Percentiles rank a stretch among this genome's conserved stretches.
Conservation (phyloP, 768 basidiomycete genomes). For the Symmetrospora coprosmae region DNA sequence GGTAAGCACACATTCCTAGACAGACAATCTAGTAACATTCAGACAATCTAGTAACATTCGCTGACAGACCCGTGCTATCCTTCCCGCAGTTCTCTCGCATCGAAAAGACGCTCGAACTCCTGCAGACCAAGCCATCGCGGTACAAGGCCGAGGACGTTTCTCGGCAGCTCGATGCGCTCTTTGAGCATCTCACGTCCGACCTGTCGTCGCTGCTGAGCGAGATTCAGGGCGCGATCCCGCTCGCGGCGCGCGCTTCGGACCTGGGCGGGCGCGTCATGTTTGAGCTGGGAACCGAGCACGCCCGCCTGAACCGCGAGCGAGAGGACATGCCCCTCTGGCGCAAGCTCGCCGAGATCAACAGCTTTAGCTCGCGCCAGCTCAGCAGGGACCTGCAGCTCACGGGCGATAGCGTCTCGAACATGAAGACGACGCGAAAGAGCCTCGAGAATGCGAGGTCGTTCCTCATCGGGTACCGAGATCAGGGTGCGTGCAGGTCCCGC, state of each 20-base stretch:
- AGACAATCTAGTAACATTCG: not conserved
- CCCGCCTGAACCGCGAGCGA: not conserved
- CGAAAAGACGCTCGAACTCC: slow-evolving; percentile 24
- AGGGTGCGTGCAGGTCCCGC: slow-evolving; percentile 17
- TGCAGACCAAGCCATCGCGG: not conserved
- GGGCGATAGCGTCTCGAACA: slow-evolving; percentile 22
- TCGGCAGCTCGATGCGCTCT: slow-evolving; percentile 28
- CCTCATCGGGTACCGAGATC: slow-evolving; percentile 25
- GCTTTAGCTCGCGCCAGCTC: slow-evolving; percentile 24
- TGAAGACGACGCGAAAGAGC: slow-evolving; percentile 22
- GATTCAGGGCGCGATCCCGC: slow-evolving; percentile 30
- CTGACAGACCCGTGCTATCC: not conserved
- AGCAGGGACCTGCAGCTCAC: slow-evolving; percentile 29
- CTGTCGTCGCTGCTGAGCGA: slow-evolving; percentile 28
- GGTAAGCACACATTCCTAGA: not conserved
- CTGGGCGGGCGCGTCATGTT: slow-evolving; percentile 24
- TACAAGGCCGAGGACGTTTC: slow-evolving; percentile 2
- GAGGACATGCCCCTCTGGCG: slow-evolving; percentile 27
- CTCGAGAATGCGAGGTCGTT: slow-evolving; percentile 29
- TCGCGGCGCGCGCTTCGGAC: slow-evolving; percentile 28
- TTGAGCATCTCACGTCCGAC: slow-evolving; percentile 24
- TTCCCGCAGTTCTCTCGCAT: slow-evolving; percentile 29
- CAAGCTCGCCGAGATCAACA: slow-evolving; percentile 14
- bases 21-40: no score
- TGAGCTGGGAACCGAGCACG: slow-evolving; percentile 16